Evolutionary conservation across 176 grass and related monocot species (phyloP), one percentile per base, ranked within the genome.

Genomic region (Triticum timopheevii): DNA sequence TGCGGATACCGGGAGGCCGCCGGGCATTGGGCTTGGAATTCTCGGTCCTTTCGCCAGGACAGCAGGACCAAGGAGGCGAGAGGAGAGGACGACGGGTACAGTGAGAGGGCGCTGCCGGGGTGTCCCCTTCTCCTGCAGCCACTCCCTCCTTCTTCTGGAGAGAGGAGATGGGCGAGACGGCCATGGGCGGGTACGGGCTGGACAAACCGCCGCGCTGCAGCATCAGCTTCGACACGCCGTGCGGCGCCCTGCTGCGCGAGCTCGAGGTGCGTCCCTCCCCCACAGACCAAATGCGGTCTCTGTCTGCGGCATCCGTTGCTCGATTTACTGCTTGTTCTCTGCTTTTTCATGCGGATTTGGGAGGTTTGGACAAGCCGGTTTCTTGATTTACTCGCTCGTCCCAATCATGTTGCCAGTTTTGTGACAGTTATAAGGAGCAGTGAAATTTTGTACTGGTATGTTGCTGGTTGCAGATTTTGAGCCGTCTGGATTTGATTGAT

Each of bases 211-310:
- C 81, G 85, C 73, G 87, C 59, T 24, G 78, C 50, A 98, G 93
- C 86, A 59, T 91, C 83, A 92, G 88, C 84, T 84, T 96, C 71
- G 94, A 96, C 69, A 91, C 90, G 78, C 86, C 92, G 30, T 98
- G 96, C 76, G 94, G 84, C 49, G 68, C 87, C 85, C 83, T 98
- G 86, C 85, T 99, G 66, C 89, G 87, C 83, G 92, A 99, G 84
- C 97, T 99, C 6, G 92, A 99, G 97, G 97, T 98, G 42, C 73
- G 77, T 90, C 61, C 85, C 76, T 80, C 20, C 13, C 42, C 3
- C 36, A 38, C 27, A 27, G 25, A 30, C 56, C 6, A 65, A 82
- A 39, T 80, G 27, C 24, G 56, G 8, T 76, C 78, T 68, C 83
- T 80, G 74, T 80, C 63, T 28, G 40, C 70, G 25, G 78, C 58